phyloP scores from a whole-genome alignment of 2,329 filamentous ascomycete species.

The Fusarium avenaceum region DNA sequence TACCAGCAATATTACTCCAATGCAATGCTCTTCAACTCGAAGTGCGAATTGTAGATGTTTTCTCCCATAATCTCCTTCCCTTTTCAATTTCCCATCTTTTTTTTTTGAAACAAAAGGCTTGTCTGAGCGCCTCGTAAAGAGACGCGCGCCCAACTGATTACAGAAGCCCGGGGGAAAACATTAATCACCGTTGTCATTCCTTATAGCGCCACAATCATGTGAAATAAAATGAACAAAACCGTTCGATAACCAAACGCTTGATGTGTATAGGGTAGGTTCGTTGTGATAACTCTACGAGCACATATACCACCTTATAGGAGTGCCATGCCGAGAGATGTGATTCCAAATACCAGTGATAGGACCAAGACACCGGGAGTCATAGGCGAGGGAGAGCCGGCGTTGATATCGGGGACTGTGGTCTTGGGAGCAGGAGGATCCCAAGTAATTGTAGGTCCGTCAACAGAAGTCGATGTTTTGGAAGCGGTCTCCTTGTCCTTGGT shows the following conservation, averaged over 20 bases:
- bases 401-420: constrained; percentile 46
- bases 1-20: constrained; percentile 23
- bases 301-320: constrained; percentile 13
- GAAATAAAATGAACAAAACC: constrained; percentile 23
- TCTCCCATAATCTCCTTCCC: background rate
- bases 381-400: constrained; percentile 36
- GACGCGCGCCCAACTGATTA: constrained; percentile 28
- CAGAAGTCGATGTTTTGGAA: constrained; percentile 24
- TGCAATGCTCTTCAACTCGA: constrained; percentile 15
- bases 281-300: background rate
- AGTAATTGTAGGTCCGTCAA: constrained; percentile 32
- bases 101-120: constrained; percentile 32
- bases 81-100: constrained; percentile 25
- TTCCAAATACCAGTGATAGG: constrained; percentile 44
- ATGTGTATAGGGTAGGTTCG: background rate
- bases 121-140: constrained; percentile 43
- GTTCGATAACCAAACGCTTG: constrained; percentile 16
- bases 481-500: constrained; percentile 26
- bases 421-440: constrained; percentile 39
- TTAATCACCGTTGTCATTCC: constrained; percentile 29
- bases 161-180: background rate
- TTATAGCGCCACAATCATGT: constrained; percentile 35
- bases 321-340: constrained; percentile 46
- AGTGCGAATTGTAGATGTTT: constrained; percentile 3
- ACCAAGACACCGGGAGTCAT: constrained; percentile 42